Evolutionary conservation across 2,329 filamentous ascomycete species (phyloP).

Genomic region (Ophiostoma sp.): DNA sequence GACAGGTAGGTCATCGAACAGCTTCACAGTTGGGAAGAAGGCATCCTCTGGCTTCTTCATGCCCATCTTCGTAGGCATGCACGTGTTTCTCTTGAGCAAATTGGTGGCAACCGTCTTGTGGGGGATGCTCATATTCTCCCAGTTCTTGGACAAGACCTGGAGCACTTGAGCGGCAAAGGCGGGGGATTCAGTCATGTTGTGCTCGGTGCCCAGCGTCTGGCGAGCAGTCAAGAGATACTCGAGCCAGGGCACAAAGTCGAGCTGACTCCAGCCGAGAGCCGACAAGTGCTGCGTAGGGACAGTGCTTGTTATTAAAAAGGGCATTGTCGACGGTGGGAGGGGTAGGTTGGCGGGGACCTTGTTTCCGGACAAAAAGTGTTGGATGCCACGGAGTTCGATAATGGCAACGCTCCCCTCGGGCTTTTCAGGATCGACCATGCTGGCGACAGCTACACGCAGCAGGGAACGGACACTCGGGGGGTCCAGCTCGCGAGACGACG

Average conservation of each 20-base stretch:
- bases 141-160: constrained; percentile 77
- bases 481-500: constrained; percentile 68
- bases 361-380: constrained; percentile 67
- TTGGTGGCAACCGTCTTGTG: constrained; percentile 62
- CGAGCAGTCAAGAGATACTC: constrained; percentile 69
- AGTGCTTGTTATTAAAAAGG: constrained; percentile 72
- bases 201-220: constrained; percentile 53
- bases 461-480: constrained; percentile 60
- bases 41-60: constrained; percentile 82
- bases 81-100: constrained; percentile 60
- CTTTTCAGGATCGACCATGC: constrained; percentile 45
- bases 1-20: constrained; percentile 89
- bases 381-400: constrained; percentile 70
- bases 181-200: constrained; percentile 65
- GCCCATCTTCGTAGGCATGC: constrained; percentile 85
- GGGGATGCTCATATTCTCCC: constrained; percentile 68
- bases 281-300: constrained; percentile 65
- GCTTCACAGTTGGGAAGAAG: constrained; percentile 87
- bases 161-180: constrained; percentile 74
- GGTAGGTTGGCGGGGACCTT: constrained; percentile 78
- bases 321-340: constrained; percentile 73
- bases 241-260: constrained; percentile 83
- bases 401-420: constrained; percentile 45
- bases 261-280: constrained; percentile 76
- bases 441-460: constrained; percentile 74